A percentile compares a stretch with the other conserved stretches of the same genome.
phyloP scores from a whole-genome alignment of 805 yeast genomes.

The Teunomyces pallodes region DNA sequence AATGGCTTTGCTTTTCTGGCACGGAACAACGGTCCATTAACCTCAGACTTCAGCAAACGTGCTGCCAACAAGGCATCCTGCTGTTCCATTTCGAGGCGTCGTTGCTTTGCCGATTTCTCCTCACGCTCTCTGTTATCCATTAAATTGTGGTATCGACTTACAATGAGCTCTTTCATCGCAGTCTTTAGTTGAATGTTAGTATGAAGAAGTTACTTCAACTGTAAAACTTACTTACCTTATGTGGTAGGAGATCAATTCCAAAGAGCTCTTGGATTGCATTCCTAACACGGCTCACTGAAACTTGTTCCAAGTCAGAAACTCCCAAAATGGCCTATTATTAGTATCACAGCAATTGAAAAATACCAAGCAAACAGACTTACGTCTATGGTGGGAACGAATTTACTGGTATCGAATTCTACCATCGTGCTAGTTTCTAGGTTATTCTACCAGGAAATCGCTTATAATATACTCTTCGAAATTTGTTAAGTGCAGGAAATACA shows the following conservation, averaged over 20 bases:
- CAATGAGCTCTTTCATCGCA: slow-evolving; percentile 56
- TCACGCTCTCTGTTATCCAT: slow-evolving; percentile 38
- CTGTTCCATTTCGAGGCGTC: slow-evolving; percentile 36
- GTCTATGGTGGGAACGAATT: slow-evolving; percentile 63
- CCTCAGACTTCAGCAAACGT: slow-evolving; percentile 38
- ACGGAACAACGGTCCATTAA: slow-evolving; percentile 19
- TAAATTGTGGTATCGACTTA: slow-evolving; percentile 53
- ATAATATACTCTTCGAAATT: no score
- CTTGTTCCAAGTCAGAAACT: slow-evolving; percentile 65
- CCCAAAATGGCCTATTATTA: slow-evolving; percentile 62
- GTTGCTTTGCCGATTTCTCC: slow-evolving; percentile 16
- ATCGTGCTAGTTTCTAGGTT: not conserved
- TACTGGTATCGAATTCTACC: slow-evolving; percentile 19
- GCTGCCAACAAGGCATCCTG: slow-evolving; percentile 55
- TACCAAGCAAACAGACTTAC: slow-evolving; percentile 32
- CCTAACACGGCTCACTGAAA: slow-evolving; percentile 70
- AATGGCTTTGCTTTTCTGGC: slow-evolving; percentile 11
- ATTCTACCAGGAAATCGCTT: not conserved
- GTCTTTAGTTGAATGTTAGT: slow-evolving; percentile 37
- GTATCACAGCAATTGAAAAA: slow-evolving; percentile 6
- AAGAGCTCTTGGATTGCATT: slow-evolving; percentile 71
- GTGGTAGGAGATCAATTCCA: slow-evolving; percentile 48
- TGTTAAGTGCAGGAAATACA: not conserved
- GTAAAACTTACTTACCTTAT: slow-evolving; percentile 34
- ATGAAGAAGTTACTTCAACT: not conserved